Conservation (phyloP, 1,284 basidiomycete species). For the Cutaneotrichosporon sp. region DNA sequence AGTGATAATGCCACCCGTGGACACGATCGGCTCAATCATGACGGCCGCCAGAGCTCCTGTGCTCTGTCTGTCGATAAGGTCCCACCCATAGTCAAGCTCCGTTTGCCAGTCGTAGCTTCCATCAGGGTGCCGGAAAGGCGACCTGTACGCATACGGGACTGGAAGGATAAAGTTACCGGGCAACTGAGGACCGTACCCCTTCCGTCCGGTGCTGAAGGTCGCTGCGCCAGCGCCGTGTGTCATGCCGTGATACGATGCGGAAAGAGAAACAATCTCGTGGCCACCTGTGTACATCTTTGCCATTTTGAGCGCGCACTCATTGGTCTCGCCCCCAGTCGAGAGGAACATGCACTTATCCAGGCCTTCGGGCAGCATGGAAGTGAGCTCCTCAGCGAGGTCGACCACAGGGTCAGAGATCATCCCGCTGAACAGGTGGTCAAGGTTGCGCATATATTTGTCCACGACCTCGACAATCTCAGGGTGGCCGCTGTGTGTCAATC, state of each 20-base stretch:
- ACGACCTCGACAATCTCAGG: conserved; percentile 33
- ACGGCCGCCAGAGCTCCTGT: conserved; percentile 27
- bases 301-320: conserved; percentile 37
- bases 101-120: conserved; percentile 41
- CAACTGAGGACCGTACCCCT: conserved; percentile 32
- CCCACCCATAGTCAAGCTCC: conserved; percentile 38
- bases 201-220: conserved; percentile 33
- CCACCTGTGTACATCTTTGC: conserved; percentile 42
- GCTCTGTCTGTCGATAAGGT: conserved; percentile 37
- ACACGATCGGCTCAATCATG: conserved; percentile 52
- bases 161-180: conserved; percentile 30
- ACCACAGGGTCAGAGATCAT: conserved; percentile 35
- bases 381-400: conserved; percentile 25
- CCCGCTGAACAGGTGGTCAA: conserved; percentile 39
- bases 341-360: conserved; percentile 35
- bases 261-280: conserved; percentile 33
- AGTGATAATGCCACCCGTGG: conserved; percentile 32
- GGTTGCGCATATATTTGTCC: conserved; percentile 21
- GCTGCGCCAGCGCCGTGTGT: conserved; percentile 34
- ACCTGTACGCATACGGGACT: conserved; percentile 27
- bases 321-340: conserved; percentile 34
- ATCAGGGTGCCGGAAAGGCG: conserved; percentile 32
- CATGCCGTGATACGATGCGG: conserved; percentile 35
- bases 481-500: conserved; percentile 18
- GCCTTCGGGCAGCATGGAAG: conserved; percentile 21